Conservation (phyloP, 768 basidiomycete genomes). For the Suillus plorans region DNA sequence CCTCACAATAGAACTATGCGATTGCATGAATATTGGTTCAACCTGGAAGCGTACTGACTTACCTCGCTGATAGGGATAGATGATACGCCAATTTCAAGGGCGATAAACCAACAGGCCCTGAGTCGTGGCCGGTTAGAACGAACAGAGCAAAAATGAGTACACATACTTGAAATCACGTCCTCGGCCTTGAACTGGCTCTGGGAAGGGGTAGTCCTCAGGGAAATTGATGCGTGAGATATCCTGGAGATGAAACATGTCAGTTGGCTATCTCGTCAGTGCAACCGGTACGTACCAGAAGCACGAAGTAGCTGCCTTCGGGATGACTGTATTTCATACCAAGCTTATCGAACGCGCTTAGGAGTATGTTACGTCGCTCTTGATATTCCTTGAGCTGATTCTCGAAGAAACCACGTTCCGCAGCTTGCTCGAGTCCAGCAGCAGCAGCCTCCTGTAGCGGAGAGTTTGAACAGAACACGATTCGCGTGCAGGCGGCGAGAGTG, state of each 20-base stretch:
- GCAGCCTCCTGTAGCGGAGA: constrained; percentile 94
- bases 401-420: constrained; percentile 70
- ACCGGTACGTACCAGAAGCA: constrained; percentile 64
- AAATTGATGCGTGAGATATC: constrained; percentile 77
- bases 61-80: constrained; percentile 96
- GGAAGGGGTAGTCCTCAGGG: constrained; percentile 85
- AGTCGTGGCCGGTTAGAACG: constrained; percentile 13
- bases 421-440: constrained; percentile 86
- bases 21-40: constrained; percentile 9
- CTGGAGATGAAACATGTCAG: constrained; percentile 32
- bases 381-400: constrained; percentile 76
- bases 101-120: constrained; percentile 96
- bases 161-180: constrained; percentile 84
- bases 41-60: constrained; percentile 19
- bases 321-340: constrained; percentile 83
- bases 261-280: neutral
- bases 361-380: constrained; percentile 70
- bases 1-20: constrained; percentile 84
- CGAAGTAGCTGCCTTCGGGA: constrained; percentile 91
- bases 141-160: neutral
- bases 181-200: constrained; percentile 67
- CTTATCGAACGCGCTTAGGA: constrained; percentile 77
- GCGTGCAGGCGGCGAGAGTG: constrained; percentile 85
- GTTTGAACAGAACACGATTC: constrained; percentile 95
- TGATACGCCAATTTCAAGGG: constrained; percentile 85